Evolutionary conservation across 1,284 basidiomycete genomes (phyloP), one percentile per base, ranked within the genome.

Genomic region (Cronartium quercuum): DNA sequence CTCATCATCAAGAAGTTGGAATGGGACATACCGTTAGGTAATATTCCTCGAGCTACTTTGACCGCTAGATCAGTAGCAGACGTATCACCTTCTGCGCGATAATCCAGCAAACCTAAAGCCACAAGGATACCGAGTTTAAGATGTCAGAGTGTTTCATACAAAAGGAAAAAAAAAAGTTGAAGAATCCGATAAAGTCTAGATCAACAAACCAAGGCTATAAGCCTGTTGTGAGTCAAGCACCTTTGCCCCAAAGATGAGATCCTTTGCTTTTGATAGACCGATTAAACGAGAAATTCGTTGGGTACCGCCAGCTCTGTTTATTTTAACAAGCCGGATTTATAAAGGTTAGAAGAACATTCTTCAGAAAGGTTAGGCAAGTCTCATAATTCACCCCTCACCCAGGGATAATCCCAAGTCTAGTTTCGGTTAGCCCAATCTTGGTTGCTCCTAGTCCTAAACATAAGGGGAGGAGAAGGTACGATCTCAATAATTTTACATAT

Each of bases 391-490:
- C 18, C 34, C 29, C 70, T 34, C 18, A 79, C 79, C 94, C 94
- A 13, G 94, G 94, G 74, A 97, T 96, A 77, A 97, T 96, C 5
- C 92, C 94, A 24, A 95, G 85, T 69, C 88, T 86, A 2, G 88
- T 89, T 82, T 94, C 92, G 2, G 92, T 91, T 13, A 94, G 83
- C 2, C 91, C 90, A 64, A 94, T 89, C 82, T 90, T 90, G 42
- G 87, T 87, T 21, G 90, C 90, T 38, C 83, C 83, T 77, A 83
- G 81, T 0, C 85, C 87, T 87, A 55, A 81, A 83, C 29, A 29
- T 29, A 29, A 29, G 29, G 29, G 29, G 29, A 29, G 29, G 2
- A 29, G 29, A 29, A 29, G 29, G 29, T 29, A 29, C 29, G 29
- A 29, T 29, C 1, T 29, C 29, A 2, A 29, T 29, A 29, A 29